A percentile compares a stretch with the other conserved stretches of the same genome.
Evolutionary conservation across 2,329 filamentous ascomycete species (phyloP).

Genomic region (Alternaria metachromatica): DNA sequence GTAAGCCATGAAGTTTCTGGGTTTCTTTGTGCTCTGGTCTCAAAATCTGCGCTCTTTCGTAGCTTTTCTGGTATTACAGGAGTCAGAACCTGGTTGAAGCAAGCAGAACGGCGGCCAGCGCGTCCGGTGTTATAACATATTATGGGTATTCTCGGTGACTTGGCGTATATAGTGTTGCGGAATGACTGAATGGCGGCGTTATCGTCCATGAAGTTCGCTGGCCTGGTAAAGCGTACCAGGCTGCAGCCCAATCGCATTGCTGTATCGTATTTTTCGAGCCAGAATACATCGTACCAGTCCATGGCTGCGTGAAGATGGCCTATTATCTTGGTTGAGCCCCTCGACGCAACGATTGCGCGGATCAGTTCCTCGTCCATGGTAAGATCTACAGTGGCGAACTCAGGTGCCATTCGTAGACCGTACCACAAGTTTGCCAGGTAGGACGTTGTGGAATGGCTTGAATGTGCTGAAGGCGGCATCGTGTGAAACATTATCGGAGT

Average conservation of each 20-base stretch:
- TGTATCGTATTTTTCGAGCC: constrained; percentile 64
- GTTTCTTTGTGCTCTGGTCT: constrained; percentile 44
- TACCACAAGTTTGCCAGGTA: constrained; percentile 66
- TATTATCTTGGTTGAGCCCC: constrained; percentile 67
- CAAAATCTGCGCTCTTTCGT: constrained; percentile 36
- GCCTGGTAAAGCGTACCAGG: constrained; percentile 66
- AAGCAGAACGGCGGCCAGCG: constrained; percentile 68
- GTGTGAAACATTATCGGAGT: constrained; percentile 53
- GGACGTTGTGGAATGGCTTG: constrained; percentile 31
- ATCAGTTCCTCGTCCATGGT: constrained; percentile 62
- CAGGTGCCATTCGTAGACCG: constrained; percentile 68
- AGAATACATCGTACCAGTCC: constrained; percentile 64
- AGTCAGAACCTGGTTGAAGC: constrained; percentile 70
- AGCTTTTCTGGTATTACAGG: constrained; percentile 64
- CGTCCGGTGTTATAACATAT: constrained; percentile 70
- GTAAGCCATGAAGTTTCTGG: constrained; percentile 61
- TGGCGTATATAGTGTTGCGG: constrained; percentile 56
- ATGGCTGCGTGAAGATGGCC: constrained; percentile 60
- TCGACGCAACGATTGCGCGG: constrained; percentile 56
- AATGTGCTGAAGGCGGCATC: constrained; percentile 29
- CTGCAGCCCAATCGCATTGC: constrained; percentile 66
- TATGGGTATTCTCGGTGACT: constrained; percentile 59
- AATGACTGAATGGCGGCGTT: constrained; percentile 67
- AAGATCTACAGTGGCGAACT: constrained; percentile 66
- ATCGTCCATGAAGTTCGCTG: constrained; percentile 63